A percentile compares a stretch with the other conserved stretches of the same genome.
Evolutionary conservation across 78 protist species (phyloP).

Genomic region (Dictyostelium intermedium): DNA sequence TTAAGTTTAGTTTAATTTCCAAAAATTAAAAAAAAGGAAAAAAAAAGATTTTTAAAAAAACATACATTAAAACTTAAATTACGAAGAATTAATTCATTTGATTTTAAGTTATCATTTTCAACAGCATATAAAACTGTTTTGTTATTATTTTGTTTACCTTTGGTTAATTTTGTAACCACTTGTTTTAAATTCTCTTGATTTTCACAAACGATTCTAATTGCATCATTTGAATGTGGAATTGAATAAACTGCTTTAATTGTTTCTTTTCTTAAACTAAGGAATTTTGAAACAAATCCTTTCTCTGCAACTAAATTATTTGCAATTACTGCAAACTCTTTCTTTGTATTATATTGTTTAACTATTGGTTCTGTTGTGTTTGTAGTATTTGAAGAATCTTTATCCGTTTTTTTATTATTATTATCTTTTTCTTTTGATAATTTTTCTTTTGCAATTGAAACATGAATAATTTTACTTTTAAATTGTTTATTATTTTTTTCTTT

Average conservation of each 20-base stretch:
- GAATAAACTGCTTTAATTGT: neutral
- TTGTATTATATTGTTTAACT: neutral
- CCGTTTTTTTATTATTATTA: neutral
- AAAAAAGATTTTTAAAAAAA: neutral
- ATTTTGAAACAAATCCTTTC: neutral
- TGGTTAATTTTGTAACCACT: neutral
- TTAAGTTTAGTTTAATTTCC: too few relatives aligned
- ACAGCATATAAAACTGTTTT: neutral
- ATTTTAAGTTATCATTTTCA: constrained; percentile 6
- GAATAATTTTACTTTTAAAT: constrained; percentile 8
- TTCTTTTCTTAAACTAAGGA: neutral
- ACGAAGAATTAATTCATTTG: constrained; percentile 45
- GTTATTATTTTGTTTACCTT: constrained; percentile 1
- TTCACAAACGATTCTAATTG: constrained; percentile 39
- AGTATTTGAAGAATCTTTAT: neutral
- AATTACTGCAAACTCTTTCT: constrained; percentile 8
- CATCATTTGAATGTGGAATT: constrained; percentile 47
- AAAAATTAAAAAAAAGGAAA: neutral
- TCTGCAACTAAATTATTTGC: neutral
- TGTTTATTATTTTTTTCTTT: constrained; percentile 9
- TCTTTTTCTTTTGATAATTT: neutral
- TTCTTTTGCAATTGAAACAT: constrained; percentile 22
- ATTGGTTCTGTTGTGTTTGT: neutral
- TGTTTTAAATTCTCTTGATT: constrained; percentile 1
- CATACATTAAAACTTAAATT: constrained; percentile 47